Base-by-base conservation (phyloP, 768 basidiomycete genomes). In the Boletus vermiculosoides region DNA sequence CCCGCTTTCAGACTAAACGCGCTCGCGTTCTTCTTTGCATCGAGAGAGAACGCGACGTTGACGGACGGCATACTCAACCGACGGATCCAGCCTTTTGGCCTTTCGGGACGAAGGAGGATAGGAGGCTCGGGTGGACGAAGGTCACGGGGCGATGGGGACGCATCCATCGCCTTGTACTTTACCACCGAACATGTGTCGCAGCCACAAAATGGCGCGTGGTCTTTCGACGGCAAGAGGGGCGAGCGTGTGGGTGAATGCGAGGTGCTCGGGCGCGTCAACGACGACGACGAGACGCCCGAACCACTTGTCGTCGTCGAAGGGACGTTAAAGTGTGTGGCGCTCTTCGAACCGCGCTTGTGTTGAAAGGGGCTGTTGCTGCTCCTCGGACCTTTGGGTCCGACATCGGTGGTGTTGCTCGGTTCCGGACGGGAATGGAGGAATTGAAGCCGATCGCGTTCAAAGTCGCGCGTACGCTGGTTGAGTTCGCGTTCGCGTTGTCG, bases 31-130 rank as follows among this genome's bases (percentile, higher is more conserved):
- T 77, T 83, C 73, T 77, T 82, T 30, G 73, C 78, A 62, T 88
- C 86, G 25, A 81, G 72, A 7, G 78, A 80, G 65, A 90, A 85
- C 36, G 84, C 81, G 45, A 78, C 77, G 42, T 81, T 81, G n/a
- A 81, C 74, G 5, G 77, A 79, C 1, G 88, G 88, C 86, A 91
- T 88, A 62, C 90, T 91, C 56, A 92, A 67, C 53, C 88, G 76
- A 22, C 88, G 75, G 59, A 91, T 88, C 90, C 90, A 91, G 0
- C 87, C 82, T 55, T 80, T 87, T 10, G 83, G 77, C 62, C 85
- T 85, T 52, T 84, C 80, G 42, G 79, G 68, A 31, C 79, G 80
- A n/a, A 82, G 71, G 2, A 63, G 55, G 46, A 79, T 74, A 5
- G 80, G 80, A 28, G 76, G 71, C 45, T 75, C 74, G 16, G 76